Base-by-base conservation (phyloP, 331 rosid species). In the Ulmus americana region DNA sequence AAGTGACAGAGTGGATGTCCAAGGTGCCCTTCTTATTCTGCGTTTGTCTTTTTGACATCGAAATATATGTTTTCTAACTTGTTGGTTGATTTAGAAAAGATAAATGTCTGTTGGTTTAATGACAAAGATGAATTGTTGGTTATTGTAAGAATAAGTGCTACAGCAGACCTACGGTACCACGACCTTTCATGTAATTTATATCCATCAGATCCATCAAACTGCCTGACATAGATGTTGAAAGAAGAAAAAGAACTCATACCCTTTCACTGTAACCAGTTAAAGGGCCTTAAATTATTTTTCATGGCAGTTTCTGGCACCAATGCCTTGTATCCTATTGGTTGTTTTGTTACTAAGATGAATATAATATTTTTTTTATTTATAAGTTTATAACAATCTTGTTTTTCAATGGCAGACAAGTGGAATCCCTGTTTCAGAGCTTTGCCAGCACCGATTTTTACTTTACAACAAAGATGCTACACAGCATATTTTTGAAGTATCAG, bases 1-100 rank as follows among this genome's bases (percentile, higher is more conserved):
- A 94, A 79, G 97, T 94, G 68, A 87, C 86, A 8, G 97, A 94
- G 75, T 94, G 99, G 99, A 90, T 90, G 97, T 94, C 99, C 35
- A 94, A 85, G 84, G 98, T 94, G 61, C 48, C 80, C 39, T 3
- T 43, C 41, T 58, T 9, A 63, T 46, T 13, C 68, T 61, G 63
- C 50, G 12, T 47, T 50, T 52, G 5, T 5, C 4, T 45, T 58
- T 12, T 22, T 39, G 28, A 9, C 63, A 6, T 67, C 44, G 44
- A 8, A 58, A 5, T 52, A 35, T 6, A 12, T 5, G 47, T 45
- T 15, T 7, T 44, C 9, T 6, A 12, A 46, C 11, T 8, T 12
- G 28, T 13, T 10, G 11, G 12, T 63, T 18, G 22, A 8, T 40
- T 46, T 10, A 43, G 14, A 40, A 41, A 7, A 59, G 14, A 41